Evolutionary conservation across 2,329 filamentous ascomycete species (phyloP), one percentile per base, ranked within the genome.

Genomic region (Onygena corvina): DNA sequence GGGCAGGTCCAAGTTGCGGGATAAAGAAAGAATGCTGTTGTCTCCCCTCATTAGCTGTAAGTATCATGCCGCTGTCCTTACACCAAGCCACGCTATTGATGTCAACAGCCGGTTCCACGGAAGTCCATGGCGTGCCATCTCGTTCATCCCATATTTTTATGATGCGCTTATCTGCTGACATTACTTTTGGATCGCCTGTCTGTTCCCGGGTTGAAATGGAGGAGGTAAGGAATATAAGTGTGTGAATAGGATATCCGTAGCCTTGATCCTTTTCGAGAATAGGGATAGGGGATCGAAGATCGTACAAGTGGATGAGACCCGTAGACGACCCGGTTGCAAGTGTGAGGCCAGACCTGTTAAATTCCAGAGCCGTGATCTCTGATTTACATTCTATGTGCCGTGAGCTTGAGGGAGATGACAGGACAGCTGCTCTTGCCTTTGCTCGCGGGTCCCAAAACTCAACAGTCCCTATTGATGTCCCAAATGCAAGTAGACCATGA

Each of bases 21-120:
- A 96, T 85, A 64, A 95, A 92, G 71, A 95, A 96, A 0, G 87
- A 81, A 66, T 96, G 89, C 62, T 95, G 89, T 57, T 94, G 87
- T 58, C 87, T 82, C 51, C 92, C 93, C 71, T 98, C 92, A 61
- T 98, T 98, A 33, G 93, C 92, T 3, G 90, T 96, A 48, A 98
- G 73, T 14, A 98, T 74, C 88, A 98, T 98, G 49, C 92, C 92
- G 23, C 82, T 89, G 58, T 94, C 81, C 56, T 84, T 88, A 63
- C 86, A 88, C 83, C 89, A 94, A 46, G 86, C 88, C 4, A 98
- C 88, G 53, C 86, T 83, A 66, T 96, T 95, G 59, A 98, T 79
- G 62, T 98, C 92, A 4, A 96, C 92, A 5, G 87, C 79, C 1
- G 92, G 92, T 61, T 98, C 92, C 38, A 96, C 86, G 1, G 87